Base-by-base conservation (phyloP, 345 rosid species). In the Euphorbia peplus region DNA sequence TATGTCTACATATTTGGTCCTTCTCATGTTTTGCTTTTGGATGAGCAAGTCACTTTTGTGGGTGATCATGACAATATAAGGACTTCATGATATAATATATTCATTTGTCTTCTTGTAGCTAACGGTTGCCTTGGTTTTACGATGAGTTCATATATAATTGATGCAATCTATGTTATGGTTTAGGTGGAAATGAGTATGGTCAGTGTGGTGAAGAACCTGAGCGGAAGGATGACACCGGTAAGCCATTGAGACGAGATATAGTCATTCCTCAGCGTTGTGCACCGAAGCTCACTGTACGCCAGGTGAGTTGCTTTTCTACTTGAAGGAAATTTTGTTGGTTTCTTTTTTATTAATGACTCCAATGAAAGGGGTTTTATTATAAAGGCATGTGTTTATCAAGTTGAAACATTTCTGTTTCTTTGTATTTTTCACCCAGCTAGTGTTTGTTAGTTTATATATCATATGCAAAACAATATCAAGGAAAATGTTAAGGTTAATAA, bases 141-240 rank as follows among this genome's bases (percentile, higher is more conserved):
- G 25, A 11, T 46, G 15, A 48, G 6, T 8, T 32, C 66, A 46
- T 67, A 44, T 59, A 53, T 57, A 71, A 12, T n/a, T n/a, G 13
- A 29, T 64, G 60, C 39, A 71, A 59, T 54, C 52, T 29, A 30
- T 61, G 37, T 37, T 28, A 44, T 68, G 51, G 3, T 78, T 69
- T 76, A 95, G 99, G 98, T 59, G 99, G 99, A 55, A 95, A 90
- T 73, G 99, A 95, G 79, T 95, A 95, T 79, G 99, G 99, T 19
- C 99, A 95, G 73, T 95, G 99, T 73, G 99, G 99, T 67, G 98
- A 95, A 83, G 99, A 95, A 72, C 95, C 97, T 57, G 96, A 81
- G 68, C 66, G 83, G 58, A 95, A 95, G 76, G 97, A 90, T 73
- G 99, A 87, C 62, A 78, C 85, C 63, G 96, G 90, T 37, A 87